Percentiles rank a stretch among this genome's conserved stretches.
phyloP scores from a whole-genome alignment of 1,284 basidiomycete genomes.

The Apiotrichum gracile region DNA sequence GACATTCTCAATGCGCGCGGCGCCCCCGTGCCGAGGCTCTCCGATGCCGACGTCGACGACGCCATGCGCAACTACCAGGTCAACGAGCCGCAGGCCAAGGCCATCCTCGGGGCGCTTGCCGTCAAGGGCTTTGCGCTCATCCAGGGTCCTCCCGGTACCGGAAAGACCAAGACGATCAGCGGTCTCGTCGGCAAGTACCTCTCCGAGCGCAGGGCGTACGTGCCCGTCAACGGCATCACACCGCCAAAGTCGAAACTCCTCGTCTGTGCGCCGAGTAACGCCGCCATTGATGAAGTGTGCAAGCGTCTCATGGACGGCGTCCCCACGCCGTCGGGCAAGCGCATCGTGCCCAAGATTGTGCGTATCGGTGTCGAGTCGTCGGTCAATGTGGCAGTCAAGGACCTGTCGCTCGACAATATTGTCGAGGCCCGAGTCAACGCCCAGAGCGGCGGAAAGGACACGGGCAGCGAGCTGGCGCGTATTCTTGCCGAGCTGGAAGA shows the following conservation, averaged over 20 bases:
- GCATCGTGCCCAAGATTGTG: conserved; percentile 69
- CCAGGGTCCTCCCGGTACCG: conserved; percentile 97
- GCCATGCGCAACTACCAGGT: conserved; percentile 69
- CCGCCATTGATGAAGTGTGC: conserved; percentile 95
- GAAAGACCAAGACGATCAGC: conserved; percentile 97
- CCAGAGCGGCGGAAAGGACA: conserved; percentile 50
- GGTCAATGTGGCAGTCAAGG: conserved; percentile 76
- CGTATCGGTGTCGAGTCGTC: conserved; percentile 75
- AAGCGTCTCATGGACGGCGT: conserved; percentile 76
- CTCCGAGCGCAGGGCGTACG: conserved; percentile 55
- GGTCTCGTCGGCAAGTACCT: conserved; percentile 84
- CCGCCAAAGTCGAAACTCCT: conserved; percentile 67
- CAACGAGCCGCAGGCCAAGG: conserved; percentile 91
- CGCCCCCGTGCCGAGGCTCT: conserved; percentile 51
- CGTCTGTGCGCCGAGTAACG: conserved; percentile 95
- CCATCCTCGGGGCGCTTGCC: conserved; percentile 70
- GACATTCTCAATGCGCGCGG: conserved; percentile 66
- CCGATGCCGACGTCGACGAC: conserved; percentile 56
- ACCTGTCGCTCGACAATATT: conserved; percentile 78
- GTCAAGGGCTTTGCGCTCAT: conserved; percentile 83
- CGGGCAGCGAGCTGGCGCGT: conserved; percentile 51
- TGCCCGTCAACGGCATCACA: conserved; percentile 52
- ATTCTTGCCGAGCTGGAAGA: conserved; percentile 64
- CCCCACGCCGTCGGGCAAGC: conserved; percentile 55
- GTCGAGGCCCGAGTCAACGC: conserved; percentile 69